Evolutionary conservation across 1,284 basidiomycete species (phyloP).

Genomic region (Naganishia liquefaciens): DNA sequence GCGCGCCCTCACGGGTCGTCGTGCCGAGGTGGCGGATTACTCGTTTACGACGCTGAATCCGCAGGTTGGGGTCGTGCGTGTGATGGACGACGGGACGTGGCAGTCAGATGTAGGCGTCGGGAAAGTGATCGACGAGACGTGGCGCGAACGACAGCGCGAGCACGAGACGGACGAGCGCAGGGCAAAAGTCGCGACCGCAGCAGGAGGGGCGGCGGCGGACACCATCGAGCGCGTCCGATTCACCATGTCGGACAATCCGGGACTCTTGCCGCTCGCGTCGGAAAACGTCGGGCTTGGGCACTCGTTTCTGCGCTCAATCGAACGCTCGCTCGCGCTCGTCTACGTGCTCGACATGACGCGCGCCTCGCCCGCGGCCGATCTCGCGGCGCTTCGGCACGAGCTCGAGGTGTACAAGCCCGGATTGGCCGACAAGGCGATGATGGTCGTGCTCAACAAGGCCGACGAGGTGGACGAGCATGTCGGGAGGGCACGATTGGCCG

Average conservation of each 20-base stretch:
- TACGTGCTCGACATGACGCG: conserved; percentile 87
- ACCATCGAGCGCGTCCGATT: conserved; percentile 72
- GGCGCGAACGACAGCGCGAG: conserved; percentile 62
- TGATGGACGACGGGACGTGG: conserved; percentile 77
- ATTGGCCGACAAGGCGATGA: conserved; percentile 70
- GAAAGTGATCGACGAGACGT: conserved; percentile 70
- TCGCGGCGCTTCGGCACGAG: conserved; percentile 71
- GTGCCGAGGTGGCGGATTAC: conserved; percentile 85
- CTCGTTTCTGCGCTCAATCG: conserved; percentile 88
- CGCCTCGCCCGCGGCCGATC: conserved; percentile 71
- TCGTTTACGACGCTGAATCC: conserved; percentile 95
- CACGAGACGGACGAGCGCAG: background rate
- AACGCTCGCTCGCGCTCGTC: conserved; percentile 82
- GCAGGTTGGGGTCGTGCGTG: conserved; percentile 86
- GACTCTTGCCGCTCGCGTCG: conserved; percentile 79
- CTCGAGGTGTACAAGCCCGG: conserved; percentile 81
- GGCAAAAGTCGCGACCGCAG: background rate
- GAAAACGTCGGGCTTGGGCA: conserved; percentile 91
- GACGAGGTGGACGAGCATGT: conserved; percentile 65
- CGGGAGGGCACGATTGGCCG: conserved; percentile 50
- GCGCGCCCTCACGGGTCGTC: conserved; percentile 82
- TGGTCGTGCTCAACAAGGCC: conserved; percentile 93
- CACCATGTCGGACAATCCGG: conserved; percentile 96
- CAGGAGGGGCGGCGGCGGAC: conserved; percentile 12
- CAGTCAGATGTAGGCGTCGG: conserved; percentile 62